Evolutionary conservation across 176 grass and related monocot genomes (phyloP).

Genomic region (Paspalum vaginatum): DNA sequence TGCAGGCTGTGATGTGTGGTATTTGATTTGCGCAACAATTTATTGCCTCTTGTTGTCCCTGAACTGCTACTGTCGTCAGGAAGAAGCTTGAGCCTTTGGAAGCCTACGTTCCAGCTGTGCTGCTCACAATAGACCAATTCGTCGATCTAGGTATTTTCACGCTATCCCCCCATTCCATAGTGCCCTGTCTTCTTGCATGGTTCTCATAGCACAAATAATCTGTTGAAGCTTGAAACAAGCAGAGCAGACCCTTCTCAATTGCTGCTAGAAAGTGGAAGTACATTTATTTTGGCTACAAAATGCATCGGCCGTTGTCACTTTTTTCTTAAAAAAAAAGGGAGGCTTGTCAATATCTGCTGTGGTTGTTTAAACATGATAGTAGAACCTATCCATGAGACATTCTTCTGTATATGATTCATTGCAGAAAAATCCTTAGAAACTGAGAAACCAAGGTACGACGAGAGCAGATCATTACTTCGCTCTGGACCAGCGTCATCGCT

Average conservation of each 20-base stretch:
- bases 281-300: neutral
- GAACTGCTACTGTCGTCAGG: conserved; percentile 44
- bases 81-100: conserved; percentile 95
- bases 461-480: conserved; percentile 77
- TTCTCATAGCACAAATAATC: neutral
- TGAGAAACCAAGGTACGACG: conserved; percentile 71
- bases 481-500: conserved; percentile 82
- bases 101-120: conserved; percentile 76
- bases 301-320: neutral
- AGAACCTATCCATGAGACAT: neutral
- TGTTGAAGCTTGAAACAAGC: neutral
- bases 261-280: neutral
- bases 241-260: neutral
- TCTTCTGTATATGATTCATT: conserved; percentile 14
- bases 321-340: neutral
- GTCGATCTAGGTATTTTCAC: conserved; percentile 66
- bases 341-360: neutral
- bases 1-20: neutral
- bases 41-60: neutral
- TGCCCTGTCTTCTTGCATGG: neutral
- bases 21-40: neutral
- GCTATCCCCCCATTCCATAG: neutral
- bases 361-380: neutral
- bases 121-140: conserved; percentile 84
- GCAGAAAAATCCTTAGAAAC: conserved; percentile 79